phyloP scores from a whole-genome alignment of 2,329 filamentous ascomycete species.

The Fusarium sublunatum region DNA sequence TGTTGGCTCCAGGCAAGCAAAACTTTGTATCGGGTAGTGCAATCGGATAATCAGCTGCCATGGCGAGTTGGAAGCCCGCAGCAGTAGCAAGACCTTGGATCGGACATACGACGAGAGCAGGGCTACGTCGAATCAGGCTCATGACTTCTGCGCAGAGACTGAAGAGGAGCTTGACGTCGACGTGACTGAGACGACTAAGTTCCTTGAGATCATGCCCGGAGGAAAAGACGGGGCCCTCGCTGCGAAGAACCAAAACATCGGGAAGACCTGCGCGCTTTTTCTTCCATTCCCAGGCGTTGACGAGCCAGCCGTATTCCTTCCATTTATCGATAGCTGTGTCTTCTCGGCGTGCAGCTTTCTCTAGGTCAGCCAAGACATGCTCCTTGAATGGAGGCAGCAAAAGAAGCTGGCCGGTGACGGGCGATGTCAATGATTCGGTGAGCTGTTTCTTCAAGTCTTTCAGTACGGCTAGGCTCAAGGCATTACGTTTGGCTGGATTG shows the following conservation, averaged over 20 bases:
- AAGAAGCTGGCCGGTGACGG: constrained; percentile 10
- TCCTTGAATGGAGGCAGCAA: constrained; percentile 33
- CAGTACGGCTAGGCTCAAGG: constrained; percentile 34
- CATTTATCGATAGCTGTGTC: constrained; percentile 6
- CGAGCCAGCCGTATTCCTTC: constrained; percentile 37
- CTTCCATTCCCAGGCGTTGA: constrained; percentile 38
- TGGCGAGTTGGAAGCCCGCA: constrained; percentile 43
- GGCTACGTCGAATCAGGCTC: constrained; percentile 38
- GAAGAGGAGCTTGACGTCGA: constrained; percentile 36
- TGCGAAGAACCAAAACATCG: constrained; percentile 38
- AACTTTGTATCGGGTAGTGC: constrained; percentile 34
- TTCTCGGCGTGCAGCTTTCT: neutral
- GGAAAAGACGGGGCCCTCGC: constrained; percentile 42
- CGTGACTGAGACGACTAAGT: constrained; percentile 9
- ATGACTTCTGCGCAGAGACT: constrained; percentile 40
- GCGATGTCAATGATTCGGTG: constrained; percentile 27
- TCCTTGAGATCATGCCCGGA: constrained; percentile 44
- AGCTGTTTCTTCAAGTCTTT: constrained; percentile 38
- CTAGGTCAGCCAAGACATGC: constrained; percentile 5
- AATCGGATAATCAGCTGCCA: constrained; percentile 41
- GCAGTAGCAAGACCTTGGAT: constrained; percentile 43
- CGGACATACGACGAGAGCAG: constrained; percentile 37
- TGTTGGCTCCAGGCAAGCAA: constrained; percentile 35
- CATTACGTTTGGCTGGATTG: constrained; percentile 41
- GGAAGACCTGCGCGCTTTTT: constrained; percentile 36